Evolutionary conservation across 768 basidiomycete species (phyloP).

Genomic region (Clitopilus passeckerianus): DNA sequence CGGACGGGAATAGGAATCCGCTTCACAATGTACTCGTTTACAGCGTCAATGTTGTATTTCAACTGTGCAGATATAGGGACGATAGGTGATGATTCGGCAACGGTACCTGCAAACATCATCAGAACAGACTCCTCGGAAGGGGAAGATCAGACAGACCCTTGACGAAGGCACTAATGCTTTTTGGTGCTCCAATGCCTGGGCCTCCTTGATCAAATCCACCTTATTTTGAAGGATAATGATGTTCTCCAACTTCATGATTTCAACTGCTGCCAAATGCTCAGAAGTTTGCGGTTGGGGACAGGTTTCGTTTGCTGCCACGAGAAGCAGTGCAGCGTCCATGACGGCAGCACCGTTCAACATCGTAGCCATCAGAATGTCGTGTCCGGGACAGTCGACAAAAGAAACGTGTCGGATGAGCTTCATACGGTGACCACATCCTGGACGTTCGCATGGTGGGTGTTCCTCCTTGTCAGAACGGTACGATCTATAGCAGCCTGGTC

Average conservation of each 20-base stretch:
- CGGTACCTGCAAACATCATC: slow-evolving; percentile 60
- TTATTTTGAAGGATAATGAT: slow-evolving; percentile 99
- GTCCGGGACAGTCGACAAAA: slow-evolving; percentile 96
- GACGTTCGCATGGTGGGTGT: slow-evolving; percentile 87
- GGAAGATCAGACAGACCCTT: slow-evolving; percentile 54
- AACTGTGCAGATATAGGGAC: slow-evolving; percentile 98
- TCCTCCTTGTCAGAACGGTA: slow-evolving; percentile 95
- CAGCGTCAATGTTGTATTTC: slow-evolving; percentile 98
- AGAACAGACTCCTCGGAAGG: not conserved
- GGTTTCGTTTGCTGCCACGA: slow-evolving; percentile 97
- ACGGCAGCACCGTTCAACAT: slow-evolving; percentile 99
- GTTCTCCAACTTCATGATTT: slow-evolving; percentile 98
- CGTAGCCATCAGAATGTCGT: slow-evolving; percentile 99
- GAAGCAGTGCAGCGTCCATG: slow-evolving; percentile 96
- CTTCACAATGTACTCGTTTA: slow-evolving; percentile 98
- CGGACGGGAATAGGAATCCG: slow-evolving; percentile 92
- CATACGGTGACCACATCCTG: slow-evolving; percentile 88
- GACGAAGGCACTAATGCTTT: slow-evolving; percentile 95
- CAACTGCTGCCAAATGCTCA: slow-evolving; percentile 96
- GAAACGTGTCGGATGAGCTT: slow-evolving; percentile 94
- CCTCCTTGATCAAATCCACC: slow-evolving; percentile 95
- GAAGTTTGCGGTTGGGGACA: slow-evolving; percentile 99
- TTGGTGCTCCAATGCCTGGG: slow-evolving; percentile 91
- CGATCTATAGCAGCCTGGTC: slow-evolving; percentile 92
- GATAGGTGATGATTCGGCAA: slow-evolving; percentile 95